Evolutionary conservation across 139 green algal genomes (phyloP).

Genomic region (Picochlorum sp.): DNA sequence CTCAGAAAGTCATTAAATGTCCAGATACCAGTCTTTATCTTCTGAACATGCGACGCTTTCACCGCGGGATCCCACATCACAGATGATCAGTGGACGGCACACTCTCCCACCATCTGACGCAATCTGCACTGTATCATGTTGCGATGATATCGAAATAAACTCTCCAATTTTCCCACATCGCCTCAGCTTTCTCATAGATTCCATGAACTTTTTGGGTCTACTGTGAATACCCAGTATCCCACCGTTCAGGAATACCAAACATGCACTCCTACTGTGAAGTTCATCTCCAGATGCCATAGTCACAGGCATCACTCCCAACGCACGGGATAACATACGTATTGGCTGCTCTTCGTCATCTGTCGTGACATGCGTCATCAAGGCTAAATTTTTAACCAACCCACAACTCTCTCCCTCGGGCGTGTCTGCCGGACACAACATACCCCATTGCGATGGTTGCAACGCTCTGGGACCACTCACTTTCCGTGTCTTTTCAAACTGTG

Average conservation of each 20-base stretch:
- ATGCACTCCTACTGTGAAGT: conserved; percentile 53
- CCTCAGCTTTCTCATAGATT: conserved; percentile 51
- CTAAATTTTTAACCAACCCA: conserved; percentile 98
- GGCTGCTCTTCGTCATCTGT: conserved; percentile 76
- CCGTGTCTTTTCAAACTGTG: conserved; percentile 97
- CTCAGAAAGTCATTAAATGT: conserved; percentile 72
- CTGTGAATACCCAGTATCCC: conserved; percentile 76
- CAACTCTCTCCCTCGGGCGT: conserved; percentile 89
- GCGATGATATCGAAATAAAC: conserved; percentile 80
- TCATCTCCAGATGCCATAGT: conserved; percentile 50
- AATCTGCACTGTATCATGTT: conserved; percentile 53
- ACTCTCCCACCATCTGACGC: conserved; percentile 84
- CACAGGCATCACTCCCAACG: conserved; percentile 72
- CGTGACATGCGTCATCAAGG: conserved; percentile 98
- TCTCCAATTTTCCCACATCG: conserved; percentile 65
- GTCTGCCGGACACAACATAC: conserved; percentile 95
- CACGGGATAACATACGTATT: conserved; percentile 42
- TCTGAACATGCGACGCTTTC: conserved; percentile 57
- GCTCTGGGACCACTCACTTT: conserved; percentile 88
- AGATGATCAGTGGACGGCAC: conserved; percentile 96
- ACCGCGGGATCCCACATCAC: conserved; percentile 82
- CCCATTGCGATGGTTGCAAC: conserved; percentile 94
- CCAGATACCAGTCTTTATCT: conserved; percentile 47
- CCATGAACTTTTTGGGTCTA: conserved; percentile 44
- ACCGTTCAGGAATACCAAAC: conserved; percentile 92